phyloP scores from a whole-genome alignment of 176 grass and related monocot species.

The Paspalum vaginatum region DNA sequence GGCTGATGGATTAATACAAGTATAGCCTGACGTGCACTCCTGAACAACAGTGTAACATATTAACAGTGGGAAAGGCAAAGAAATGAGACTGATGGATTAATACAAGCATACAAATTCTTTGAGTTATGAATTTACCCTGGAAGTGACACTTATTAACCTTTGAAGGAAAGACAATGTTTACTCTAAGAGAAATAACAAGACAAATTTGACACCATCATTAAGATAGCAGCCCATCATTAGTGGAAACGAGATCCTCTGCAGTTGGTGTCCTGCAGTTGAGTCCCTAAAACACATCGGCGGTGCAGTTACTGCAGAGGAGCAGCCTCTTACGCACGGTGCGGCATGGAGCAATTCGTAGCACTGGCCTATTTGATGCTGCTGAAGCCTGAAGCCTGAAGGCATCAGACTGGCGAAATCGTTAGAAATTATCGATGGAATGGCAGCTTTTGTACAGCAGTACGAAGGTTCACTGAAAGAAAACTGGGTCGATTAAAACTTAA shows the following conservation, averaged over 20 bases:
- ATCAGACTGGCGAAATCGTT: not conserved
- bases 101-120: not conserved
- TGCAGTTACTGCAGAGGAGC: too few species aligned
- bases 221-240: conserved; percentile 2
- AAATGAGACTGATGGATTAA: too few species aligned
- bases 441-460: not conserved
- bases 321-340: not conserved
- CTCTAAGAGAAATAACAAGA: not conserved
- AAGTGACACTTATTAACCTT: not conserved
- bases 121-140: not conserved
- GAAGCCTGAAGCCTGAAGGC: not conserved
- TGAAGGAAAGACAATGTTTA: not conserved
- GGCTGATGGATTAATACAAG: too few species aligned
- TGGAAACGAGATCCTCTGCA: too few species aligned
- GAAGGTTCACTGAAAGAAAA: not conserved
- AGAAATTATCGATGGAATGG: not conserved
- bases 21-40: not conserved
- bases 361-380: not conserved
- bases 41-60: not conserved
- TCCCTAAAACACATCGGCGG: too few species aligned
- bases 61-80: too few species aligned
- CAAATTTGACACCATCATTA: not conserved
- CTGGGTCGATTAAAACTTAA: too few species aligned
- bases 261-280: too few species aligned
- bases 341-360: not conserved